phyloP scores from a whole-genome alignment of 1,284 basidiomycete genomes.

The Agroathelia rolfsii region DNA sequence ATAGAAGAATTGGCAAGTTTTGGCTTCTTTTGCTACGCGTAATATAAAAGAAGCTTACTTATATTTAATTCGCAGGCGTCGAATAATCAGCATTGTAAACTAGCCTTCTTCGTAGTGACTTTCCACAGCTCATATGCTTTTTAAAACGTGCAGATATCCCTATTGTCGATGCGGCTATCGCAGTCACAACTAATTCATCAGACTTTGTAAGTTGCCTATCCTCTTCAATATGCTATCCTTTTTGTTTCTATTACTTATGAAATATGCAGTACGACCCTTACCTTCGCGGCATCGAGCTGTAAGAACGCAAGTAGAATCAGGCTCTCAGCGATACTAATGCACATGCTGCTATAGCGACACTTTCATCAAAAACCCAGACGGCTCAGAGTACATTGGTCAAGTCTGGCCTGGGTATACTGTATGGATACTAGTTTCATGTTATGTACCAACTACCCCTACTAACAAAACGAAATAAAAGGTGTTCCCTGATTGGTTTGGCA shows the following conservation, averaged over 20 bases:
- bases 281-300: slow-evolving; percentile 4
- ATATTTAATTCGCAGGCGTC: too few relatives aligned
- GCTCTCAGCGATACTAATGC: slow-evolving; percentile 15
- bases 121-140: too few relatives aligned
- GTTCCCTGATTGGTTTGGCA: slow-evolving; percentile 64
- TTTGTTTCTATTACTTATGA: too few relatives aligned
- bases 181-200: slow-evolving; percentile 25
- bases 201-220: slow-evolving; percentile 26
- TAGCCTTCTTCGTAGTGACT: too few relatives aligned
- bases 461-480: too few relatives aligned
- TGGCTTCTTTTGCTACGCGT: slow-evolving; percentile 14
- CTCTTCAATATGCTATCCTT: too few relatives aligned
- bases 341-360: slow-evolving; percentile 29
- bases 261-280: too few relatives aligned
- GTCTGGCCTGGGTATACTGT: slow-evolving; percentile 52
- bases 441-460: background rate
- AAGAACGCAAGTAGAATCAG: background rate
- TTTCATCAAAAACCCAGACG: slow-evolving; percentile 60
- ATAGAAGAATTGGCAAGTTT: slow-evolving; percentile 45
- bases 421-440: slow-evolving; percentile 9
- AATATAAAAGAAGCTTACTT: too few relatives aligned
- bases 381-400: slow-evolving; percentile 56
- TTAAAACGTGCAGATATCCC: slow-evolving; percentile 25
- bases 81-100: too few relatives aligned
- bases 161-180: slow-evolving; percentile 26